A percentile compares a stretch with the other conserved stretches of the same genome.
These are phyloP conservation scores for Andrographis paniculata DNA, from an alignment of 305 asterid genomes.

Conservation along the genomic window DNA sequence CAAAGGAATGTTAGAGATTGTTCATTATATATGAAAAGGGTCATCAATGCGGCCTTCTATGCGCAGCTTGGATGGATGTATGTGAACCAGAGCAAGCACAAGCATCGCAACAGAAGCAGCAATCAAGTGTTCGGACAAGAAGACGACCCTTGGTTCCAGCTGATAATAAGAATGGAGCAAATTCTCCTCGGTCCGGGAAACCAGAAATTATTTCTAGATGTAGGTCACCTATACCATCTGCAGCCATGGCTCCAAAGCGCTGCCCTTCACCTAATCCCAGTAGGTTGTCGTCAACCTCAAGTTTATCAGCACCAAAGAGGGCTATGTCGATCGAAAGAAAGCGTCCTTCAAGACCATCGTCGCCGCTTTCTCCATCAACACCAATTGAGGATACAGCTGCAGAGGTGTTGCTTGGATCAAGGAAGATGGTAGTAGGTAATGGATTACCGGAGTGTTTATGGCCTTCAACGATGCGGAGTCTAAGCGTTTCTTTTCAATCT, in stretches of 20 bases:
- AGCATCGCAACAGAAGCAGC: too few species aligned
- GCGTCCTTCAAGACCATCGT: conserved; percentile 44
- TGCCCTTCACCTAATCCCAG: conserved; percentile 46
- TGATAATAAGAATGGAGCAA: conserved; percentile 54
- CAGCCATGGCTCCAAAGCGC: conserved; percentile 43
- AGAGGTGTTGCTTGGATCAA: conserved; percentile 37
- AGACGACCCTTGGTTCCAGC: conserved; percentile 39
- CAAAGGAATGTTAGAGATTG: conserved; percentile 24
- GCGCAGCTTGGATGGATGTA: conserved; percentile 63
- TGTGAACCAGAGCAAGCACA: conserved; percentile 44
- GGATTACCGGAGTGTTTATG: conserved; percentile 28
- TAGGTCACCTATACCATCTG: conserved; percentile 59
- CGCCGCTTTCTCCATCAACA: conserved; percentile 56
- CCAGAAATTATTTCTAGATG: conserved; percentile 77
- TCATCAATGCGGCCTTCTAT: conserved; percentile 49
- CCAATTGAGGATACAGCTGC: conserved; percentile 59
- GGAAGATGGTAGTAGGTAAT: conserved; percentile 21
- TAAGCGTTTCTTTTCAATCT: conserved; percentile 64
- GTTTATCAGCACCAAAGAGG: conserved; percentile 40
- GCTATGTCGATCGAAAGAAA: conserved; percentile 67
- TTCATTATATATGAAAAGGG: conserved; percentile 27
- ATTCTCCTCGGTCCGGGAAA: conserved; percentile 28
- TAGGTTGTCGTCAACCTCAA: conserved; percentile 31
- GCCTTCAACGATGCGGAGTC: conserved; percentile 85
- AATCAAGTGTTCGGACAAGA: conserved; percentile 33